phyloP scores from a whole-genome alignment of 2,329 filamentous ascomycete species.

The Fusarium sp. region DNA sequence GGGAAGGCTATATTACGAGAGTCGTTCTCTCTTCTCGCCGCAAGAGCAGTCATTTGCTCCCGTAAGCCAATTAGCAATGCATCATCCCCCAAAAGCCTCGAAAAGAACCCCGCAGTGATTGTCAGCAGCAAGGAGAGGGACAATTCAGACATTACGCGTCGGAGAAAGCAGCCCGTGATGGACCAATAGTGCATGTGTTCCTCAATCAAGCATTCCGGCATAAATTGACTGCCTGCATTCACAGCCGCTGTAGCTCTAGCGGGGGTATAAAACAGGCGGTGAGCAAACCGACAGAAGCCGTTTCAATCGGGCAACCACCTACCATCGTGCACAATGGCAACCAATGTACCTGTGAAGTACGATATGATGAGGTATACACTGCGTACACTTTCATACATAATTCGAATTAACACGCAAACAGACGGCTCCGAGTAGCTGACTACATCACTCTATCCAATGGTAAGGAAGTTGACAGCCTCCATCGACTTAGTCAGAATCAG shows the following conservation, averaged over 20 bases:
- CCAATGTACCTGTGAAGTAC: not conserved
- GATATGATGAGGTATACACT: not conserved
- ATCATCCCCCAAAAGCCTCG: not conserved
- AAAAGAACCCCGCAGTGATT: not conserved
- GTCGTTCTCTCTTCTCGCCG: not conserved
- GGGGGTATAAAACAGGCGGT: not conserved
- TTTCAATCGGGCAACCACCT: not conserved
- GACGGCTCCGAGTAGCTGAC: not conserved
- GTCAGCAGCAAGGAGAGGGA: not conserved
- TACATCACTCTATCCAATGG: conserved; percentile 2
- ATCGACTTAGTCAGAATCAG: no score
- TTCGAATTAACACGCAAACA: not conserved
- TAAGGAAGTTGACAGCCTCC: fast-evolving
- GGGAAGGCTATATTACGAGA: not conserved
- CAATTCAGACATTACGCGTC: not conserved
- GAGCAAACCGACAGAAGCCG: not conserved
- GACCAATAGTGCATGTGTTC: not conserved
- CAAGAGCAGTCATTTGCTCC: not conserved
- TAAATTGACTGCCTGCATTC: not conserved
- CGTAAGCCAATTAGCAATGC: not conserved
- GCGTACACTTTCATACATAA: fast-evolving
- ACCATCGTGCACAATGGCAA: not conserved
- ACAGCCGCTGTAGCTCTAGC: not conserved
- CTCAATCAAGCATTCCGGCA: not conserved
- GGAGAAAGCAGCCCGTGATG: not conserved